Percentiles rank a stretch among this genome's conserved stretches.
Evolutionary conservation across 768 basidiomycete genomes (phyloP).

Genomic region (Polyporus arcularius): DNA sequence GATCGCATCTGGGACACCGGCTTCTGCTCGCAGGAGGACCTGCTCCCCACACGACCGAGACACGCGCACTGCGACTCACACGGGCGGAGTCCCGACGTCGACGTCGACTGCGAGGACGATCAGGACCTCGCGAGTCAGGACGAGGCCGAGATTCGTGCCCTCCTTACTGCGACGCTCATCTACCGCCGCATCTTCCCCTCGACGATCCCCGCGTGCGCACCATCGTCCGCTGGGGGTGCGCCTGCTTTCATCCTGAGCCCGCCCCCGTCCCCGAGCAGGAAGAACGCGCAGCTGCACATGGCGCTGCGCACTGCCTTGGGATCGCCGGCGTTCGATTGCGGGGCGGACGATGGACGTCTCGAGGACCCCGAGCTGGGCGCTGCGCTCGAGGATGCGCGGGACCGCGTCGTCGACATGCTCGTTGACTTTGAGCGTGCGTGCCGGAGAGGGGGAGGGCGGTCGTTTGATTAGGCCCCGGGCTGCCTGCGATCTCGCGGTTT

Average conservation of each 20-base stretch:
- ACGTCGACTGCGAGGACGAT: conserved; percentile 31
- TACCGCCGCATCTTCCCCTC: conserved; percentile 63
- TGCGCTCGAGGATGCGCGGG: conserved; percentile 72
- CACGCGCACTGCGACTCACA: not conserved
- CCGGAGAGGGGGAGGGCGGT: conserved; percentile 21
- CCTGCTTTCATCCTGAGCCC: conserved; percentile 52
- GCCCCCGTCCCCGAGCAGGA: conserved; percentile 53
- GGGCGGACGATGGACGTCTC: conserved; percentile 30
- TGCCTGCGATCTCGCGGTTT: too few species aligned
- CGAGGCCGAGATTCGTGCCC: conserved; percentile 50
- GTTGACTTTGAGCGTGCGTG: conserved; percentile 36
- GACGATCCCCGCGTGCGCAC: conserved; percentile 28
- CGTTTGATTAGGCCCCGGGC: not conserved
- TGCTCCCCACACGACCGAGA: conserved; percentile 15
- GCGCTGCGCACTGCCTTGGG: conserved; percentile 59
- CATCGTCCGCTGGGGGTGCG: conserved; percentile 16
- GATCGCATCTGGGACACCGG: conserved; percentile 57
- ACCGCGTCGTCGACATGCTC: conserved; percentile 75
- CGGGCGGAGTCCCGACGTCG: conserved; percentile 18
- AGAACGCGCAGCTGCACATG: conserved; percentile 42
- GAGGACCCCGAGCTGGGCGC: conserved; percentile 43
- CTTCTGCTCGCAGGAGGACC: conserved; percentile 35
- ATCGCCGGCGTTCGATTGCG: conserved; percentile 45
- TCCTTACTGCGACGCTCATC: conserved; percentile 61
- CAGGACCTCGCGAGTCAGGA: conserved; percentile 30